Evolutionary conservation across 257 asterid species (phyloP).

Genomic region (Fraxinus quadrangulata): DNA sequence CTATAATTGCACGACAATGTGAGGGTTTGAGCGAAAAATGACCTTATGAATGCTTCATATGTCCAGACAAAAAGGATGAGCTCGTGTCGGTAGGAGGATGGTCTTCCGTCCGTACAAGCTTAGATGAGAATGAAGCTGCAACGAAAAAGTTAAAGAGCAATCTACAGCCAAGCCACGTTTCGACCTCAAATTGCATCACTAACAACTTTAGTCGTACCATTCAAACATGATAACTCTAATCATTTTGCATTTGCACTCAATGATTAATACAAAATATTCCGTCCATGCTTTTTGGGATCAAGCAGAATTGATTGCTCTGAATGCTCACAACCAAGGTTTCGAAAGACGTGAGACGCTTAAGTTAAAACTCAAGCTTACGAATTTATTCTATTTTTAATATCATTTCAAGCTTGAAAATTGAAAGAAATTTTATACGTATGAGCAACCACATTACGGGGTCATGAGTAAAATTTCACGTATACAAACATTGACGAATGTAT

Average conservation of each 20-base stretch:
- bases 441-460: too few species aligned
- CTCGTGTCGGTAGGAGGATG: neutral
- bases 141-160: conserved; percentile 5
- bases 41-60: neutral
- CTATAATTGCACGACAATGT: neutral
- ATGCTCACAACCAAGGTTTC: neutral
- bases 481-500: too few species aligned
- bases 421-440: too few species aligned
- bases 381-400: too few species aligned
- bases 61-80: conserved; percentile 6
- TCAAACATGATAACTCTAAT: neutral
- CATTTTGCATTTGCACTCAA: neutral
- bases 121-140: conserved; percentile 24
- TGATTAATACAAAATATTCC: neutral
- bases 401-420: too few species aligned
- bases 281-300: neutral
- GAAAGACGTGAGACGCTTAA: too few species aligned
- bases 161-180: conserved; percentile 17
- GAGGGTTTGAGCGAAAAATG: neutral
- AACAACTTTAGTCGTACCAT: neutral
- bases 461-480: too few species aligned
- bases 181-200: conserved; percentile 15
- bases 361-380: too few species aligned
- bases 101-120: neutral
- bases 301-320: neutral